Percentiles rank a stretch among this genome's conserved stretches.
Conservation (phyloP, 2,329 filamentous ascomycete genomes). For the Chrysosphaeria jannelii region DNA sequence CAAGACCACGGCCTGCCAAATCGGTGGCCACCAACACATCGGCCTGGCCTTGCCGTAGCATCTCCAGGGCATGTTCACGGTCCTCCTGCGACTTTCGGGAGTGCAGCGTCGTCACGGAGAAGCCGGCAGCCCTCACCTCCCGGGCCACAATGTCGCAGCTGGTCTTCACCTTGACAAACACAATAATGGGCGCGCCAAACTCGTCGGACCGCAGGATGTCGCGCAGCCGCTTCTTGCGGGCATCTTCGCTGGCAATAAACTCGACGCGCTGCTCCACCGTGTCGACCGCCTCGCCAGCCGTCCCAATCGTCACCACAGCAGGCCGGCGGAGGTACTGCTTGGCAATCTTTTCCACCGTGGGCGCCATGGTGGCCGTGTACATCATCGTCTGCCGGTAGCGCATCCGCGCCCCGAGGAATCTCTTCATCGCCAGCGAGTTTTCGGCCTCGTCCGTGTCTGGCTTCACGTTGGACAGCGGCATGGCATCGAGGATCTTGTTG, state of each 20-base stretch:
- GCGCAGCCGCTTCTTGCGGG: slow-evolving; percentile 80
- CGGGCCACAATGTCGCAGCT: slow-evolving; percentile 89
- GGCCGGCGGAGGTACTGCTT: slow-evolving; percentile 83
- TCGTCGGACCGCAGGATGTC: slow-evolving; percentile 61
- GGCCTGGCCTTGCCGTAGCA: slow-evolving; percentile 50
- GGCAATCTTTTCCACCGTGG: slow-evolving; percentile 80
- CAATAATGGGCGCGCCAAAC: slow-evolving; percentile 75
- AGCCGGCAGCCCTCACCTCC: slow-evolving; percentile 85
- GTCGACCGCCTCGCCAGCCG: slow-evolving; percentile 81
- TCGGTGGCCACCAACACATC: slow-evolving; percentile 90
- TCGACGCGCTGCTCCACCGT: slow-evolving; percentile 95
- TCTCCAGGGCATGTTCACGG: slow-evolving; percentile 68
- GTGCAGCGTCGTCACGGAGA: slow-evolving; percentile 69
- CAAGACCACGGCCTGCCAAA: slow-evolving; percentile 86
- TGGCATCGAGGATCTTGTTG: slow-evolving; percentile 85
- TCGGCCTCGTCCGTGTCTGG: slow-evolving; percentile 83
- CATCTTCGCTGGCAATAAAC: slow-evolving; percentile 71
- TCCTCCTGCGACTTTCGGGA: slow-evolving; percentile 95
- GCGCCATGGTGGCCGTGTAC: slow-evolving; percentile 97
- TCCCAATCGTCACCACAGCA: slow-evolving; percentile 82
- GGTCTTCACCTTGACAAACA: slow-evolving; percentile 98
- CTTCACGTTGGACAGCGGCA: slow-evolving; percentile 82
- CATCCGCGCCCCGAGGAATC: slow-evolving; percentile 41
- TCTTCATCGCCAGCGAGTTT: slow-evolving; percentile 56
- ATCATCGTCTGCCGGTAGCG: slow-evolving; percentile 97